phyloP scores from a whole-genome alignment of 495 filamentous ascomycete species.

The Trypethelium eluteriae region DNA sequence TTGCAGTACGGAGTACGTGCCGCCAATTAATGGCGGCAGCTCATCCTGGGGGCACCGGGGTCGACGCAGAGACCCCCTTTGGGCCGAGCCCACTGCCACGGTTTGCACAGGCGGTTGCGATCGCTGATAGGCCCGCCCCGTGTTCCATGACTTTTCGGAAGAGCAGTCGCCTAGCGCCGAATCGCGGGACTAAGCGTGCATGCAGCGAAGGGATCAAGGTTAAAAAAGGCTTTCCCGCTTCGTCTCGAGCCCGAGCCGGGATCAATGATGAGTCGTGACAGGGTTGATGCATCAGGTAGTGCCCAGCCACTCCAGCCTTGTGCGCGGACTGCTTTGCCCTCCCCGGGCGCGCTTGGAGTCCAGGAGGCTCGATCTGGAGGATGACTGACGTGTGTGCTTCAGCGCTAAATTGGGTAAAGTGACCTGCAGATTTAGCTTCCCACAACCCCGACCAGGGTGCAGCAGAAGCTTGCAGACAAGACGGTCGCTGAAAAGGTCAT shows the following conservation, averaged over 20 bases:
- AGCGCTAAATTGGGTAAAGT: neutral
- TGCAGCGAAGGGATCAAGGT: neutral
- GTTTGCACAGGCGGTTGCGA: neutral
- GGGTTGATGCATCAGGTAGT: slow-evolving; percentile 7
- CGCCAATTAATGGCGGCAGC: no score
- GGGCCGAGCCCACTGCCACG: slow-evolving; percentile 3
- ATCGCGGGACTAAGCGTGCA: slow-evolving; percentile 8
- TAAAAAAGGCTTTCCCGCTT: slow-evolving; percentile 11
- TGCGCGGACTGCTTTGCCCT: neutral
- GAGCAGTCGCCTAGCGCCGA: neutral
- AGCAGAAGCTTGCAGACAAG: neutral
- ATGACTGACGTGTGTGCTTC: neutral
- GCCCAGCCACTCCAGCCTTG: neutral
- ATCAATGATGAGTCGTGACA: slow-evolving; percentile 1
- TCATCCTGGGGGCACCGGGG: neutral
- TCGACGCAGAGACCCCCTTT: neutral
- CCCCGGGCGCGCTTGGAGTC: neutral
- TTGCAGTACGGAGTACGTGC: no score
- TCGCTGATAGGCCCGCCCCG: neutral
- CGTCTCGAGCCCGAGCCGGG: slow-evolving; percentile 5
- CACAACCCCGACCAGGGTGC: neutral
- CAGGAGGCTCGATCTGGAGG: slow-evolving; percentile 6
- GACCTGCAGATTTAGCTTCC: neutral
- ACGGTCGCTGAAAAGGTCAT: neutral
- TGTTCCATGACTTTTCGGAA: neutral